phyloP scores from a whole-genome alignment of 1,284 basidiomycete genomes.

The Amylostereum areolatum region DNA sequence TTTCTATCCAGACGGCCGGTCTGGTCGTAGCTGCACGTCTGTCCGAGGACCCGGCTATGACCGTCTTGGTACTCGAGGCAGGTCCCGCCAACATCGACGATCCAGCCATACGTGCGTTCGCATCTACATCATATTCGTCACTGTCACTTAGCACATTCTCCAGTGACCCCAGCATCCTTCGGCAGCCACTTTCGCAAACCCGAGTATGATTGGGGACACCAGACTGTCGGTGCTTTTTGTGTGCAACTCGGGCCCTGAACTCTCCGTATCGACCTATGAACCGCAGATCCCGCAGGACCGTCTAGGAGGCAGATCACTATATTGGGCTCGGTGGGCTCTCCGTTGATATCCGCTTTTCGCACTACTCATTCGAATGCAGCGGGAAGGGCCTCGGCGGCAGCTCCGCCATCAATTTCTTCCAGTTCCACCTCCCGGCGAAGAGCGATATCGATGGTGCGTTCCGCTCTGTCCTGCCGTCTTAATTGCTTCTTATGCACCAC shows the following conservation, averaged over 20 bases:
- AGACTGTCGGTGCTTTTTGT: conserved; percentile 14
- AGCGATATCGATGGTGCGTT: conserved; percentile 14
- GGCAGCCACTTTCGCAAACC: conserved; percentile 12
- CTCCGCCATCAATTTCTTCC: conserved; percentile 17
- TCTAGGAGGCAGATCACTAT: conserved; percentile 2
- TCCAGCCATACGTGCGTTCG: conserved; percentile 3
- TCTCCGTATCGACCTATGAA: neutral
- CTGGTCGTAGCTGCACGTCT: conserved; percentile 19
- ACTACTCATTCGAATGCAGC: neutral
- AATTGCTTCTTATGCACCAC: neutral
- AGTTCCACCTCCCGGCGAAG: conserved; percentile 16
- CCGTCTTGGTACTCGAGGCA: conserved; percentile 22
- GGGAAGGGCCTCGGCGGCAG: conserved; percentile 24
- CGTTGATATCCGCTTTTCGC: neutral
- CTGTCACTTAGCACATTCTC: neutral
- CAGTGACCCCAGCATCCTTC: neutral
- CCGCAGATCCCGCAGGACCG: conserved; percentile 9
- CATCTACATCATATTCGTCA: neutral
- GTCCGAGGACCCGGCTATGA: conserved; percentile 13
- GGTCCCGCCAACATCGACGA: conserved; percentile 10
- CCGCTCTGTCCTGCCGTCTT: neutral
- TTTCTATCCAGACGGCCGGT: conserved; percentile 15
- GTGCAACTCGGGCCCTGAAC: neutral
- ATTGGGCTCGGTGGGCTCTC: conserved; percentile 12
- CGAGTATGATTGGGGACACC: conserved; percentile 23